Evolutionary conservation across 768 basidiomycete species (phyloP), one percentile per base, ranked within the genome.

Genomic region (Lactifluus piperatus): DNA sequence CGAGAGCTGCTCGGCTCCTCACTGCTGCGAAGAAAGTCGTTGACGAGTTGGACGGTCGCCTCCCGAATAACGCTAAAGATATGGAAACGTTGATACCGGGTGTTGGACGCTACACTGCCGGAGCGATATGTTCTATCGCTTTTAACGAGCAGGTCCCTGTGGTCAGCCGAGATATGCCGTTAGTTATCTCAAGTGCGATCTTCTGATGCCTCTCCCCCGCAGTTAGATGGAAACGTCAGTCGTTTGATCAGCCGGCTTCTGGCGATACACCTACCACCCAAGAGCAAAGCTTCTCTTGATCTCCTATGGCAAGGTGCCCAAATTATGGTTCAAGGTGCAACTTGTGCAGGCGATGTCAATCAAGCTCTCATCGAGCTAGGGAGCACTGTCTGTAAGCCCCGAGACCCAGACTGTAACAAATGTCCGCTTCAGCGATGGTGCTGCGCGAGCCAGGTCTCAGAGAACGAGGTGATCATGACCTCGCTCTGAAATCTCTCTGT

Each of bases 331-430:
- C 71, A 81, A 41, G 74, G 63, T 13, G 68, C 76, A 50, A 76
- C 79, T 34, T 70, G 78, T 62, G 81, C 92, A 0, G 91, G 93
- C 18, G 90, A 94, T 69, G 77, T 94, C 63, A 95, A 95, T 67
- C 88, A 97, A 73, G 93, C 90, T 14, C 76, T 98, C 51, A 97
- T 97, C 70, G 94, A 98, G 69, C 82, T 97, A 7, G 94, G 94
- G 50, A 90, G 89, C 69, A 95, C 92, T 3, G 81, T 97, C 3
- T 98, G 94, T 74, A 93, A 87, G 71, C 85, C 89, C 43, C 84
- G 82, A 61, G 82, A 88, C 62, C 94, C 94, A 10, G 71, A 74
- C 20, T 97, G 94, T 66, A 72, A 66, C 18, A 66, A 72, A 18
- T 97, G 94, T 71, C 91, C 93, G 20, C 64, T 97, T 45, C 79